Evolutionary conservation across 2,329 filamentous ascomycete species (phyloP).

Genomic region (Claviceps digitariae): DNA sequence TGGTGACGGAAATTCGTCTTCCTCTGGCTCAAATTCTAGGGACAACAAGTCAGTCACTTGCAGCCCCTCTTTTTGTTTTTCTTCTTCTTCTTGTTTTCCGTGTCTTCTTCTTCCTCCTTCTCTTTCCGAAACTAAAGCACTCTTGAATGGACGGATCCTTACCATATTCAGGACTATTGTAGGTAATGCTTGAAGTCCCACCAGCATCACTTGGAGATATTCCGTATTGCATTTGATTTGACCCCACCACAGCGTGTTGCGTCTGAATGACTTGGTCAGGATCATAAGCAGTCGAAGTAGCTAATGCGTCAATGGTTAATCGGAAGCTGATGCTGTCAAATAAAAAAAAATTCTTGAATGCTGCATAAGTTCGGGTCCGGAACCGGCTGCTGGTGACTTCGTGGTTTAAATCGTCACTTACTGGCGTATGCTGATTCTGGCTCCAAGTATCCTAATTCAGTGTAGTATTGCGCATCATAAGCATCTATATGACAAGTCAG

Average conservation of each 20-base stretch:
- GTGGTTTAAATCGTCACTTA: background rate
- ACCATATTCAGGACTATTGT: background rate
- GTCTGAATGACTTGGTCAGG: background rate
- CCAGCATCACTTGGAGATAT: background rate
- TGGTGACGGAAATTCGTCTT: constrained; percentile 1
- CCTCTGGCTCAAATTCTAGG: constrained; percentile 4
- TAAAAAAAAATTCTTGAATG: background rate
- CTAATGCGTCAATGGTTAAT: background rate
- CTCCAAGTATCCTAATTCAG: background rate
- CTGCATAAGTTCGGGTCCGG: background rate
- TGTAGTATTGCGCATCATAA: background rate
- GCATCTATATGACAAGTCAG: background rate
- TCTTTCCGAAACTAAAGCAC: background rate
- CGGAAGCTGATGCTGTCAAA: background rate
- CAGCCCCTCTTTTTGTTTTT: background rate
- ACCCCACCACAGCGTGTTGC: background rate
- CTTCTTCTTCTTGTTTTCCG: no score
- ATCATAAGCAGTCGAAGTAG: background rate
- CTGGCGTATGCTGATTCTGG: background rate
- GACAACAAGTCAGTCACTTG: background rate
- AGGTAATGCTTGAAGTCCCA: background rate
- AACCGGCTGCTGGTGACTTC: background rate
- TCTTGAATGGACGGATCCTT: background rate
- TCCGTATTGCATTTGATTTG: background rate
- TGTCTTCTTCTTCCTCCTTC: no score